Evolutionary conservation across 805 yeast genomes (phyloP).

Genomic region (Saccharomycopsis fermentans): DNA sequence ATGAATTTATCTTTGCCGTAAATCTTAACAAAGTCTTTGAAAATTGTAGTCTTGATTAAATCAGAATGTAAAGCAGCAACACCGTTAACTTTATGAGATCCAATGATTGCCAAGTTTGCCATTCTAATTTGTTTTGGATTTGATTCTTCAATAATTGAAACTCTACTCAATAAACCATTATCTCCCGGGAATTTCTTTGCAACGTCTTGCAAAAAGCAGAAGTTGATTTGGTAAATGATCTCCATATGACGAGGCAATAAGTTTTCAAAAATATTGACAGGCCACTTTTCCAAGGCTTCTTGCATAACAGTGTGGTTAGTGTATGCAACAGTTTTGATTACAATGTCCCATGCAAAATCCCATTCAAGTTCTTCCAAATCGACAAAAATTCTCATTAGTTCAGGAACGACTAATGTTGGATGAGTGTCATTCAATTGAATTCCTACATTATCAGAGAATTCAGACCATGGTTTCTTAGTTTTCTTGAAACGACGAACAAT

Average conservation of each 20-base stretch:
- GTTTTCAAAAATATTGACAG: slow-evolving; percentile 66
- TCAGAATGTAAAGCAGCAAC: slow-evolving; percentile 94
- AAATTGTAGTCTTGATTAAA: slow-evolving; percentile 77
- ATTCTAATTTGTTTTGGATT: slow-evolving; percentile 76
- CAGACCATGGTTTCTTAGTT: slow-evolving; percentile 63
- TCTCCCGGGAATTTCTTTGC: slow-evolving; percentile 71
- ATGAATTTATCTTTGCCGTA: slow-evolving; percentile 79
- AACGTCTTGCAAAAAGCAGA: slow-evolving; percentile 65
- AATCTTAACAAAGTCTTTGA: slow-evolving; percentile 77
- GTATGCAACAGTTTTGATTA: slow-evolving; percentile 73
- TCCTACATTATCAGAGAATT: slow-evolving; percentile 78
- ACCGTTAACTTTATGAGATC: slow-evolving; percentile 90
- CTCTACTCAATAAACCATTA: slow-evolving; percentile 50
- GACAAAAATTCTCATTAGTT: slow-evolving; percentile 74
- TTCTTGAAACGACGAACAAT: slow-evolving; percentile 85
- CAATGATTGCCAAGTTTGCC: slow-evolving; percentile 87
- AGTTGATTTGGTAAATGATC: slow-evolving; percentile 78
- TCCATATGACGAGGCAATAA: slow-evolving; percentile 87
- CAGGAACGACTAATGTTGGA: slow-evolving; percentile 86
- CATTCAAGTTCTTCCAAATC: slow-evolving; percentile 76
- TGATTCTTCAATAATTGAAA: slow-evolving; percentile 79
- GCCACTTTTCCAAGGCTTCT: slow-evolving; percentile 96
- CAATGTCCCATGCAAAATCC: slow-evolving; percentile 82
- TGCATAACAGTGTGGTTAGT: slow-evolving; percentile 93
- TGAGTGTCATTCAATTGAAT: slow-evolving; percentile 93